Evolutionary conservation across 73 alveolate genomes (phyloP).

Genomic region (Paramecium octaurelia): DNA sequence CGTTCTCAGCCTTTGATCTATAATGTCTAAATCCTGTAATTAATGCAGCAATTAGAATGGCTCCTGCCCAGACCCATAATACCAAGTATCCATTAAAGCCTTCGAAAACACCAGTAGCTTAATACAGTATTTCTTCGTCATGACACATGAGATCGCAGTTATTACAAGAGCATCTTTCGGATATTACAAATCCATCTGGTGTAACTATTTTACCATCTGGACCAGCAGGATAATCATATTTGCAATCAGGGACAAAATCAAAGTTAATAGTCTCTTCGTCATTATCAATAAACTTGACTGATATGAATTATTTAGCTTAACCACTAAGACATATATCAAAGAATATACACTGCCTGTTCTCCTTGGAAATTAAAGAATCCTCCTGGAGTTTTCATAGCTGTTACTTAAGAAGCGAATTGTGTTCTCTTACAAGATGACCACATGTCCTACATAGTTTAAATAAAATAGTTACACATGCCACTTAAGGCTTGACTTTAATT

Average conservation of each 20-base stretch:
- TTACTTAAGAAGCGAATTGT: not conserved
- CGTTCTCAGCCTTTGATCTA: not conserved
- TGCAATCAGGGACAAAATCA: not conserved
- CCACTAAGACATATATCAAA: not conserved
- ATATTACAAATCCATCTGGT: not conserved
- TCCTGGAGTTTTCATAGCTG: slow-evolving; percentile 42
- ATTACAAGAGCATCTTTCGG: slow-evolving; percentile 8
- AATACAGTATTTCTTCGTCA: not conserved
- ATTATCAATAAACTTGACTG: not conserved
- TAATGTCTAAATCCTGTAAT: not conserved
- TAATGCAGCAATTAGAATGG: not conserved
- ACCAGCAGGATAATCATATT: not conserved
- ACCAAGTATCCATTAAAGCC: not conserved
- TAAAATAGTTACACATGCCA: not conserved
- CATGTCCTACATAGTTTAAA: not conserved
- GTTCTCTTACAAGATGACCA: slow-evolving; percentile 43
- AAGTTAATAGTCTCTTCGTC: not conserved
- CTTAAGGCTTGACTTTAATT: not conserved
- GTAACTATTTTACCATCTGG: not conserved
- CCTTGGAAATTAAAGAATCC: slow-evolving; percentile 46
- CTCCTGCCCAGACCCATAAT: not conserved
- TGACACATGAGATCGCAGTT: slow-evolving; percentile 23
- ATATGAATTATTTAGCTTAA: not conserved
- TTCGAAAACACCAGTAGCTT: slow-evolving; percentile 17
- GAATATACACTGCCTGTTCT: not conserved